phyloP scores from a whole-genome alignment of 192 early-diverging fungal species.

The Podila verticillata region DNA sequence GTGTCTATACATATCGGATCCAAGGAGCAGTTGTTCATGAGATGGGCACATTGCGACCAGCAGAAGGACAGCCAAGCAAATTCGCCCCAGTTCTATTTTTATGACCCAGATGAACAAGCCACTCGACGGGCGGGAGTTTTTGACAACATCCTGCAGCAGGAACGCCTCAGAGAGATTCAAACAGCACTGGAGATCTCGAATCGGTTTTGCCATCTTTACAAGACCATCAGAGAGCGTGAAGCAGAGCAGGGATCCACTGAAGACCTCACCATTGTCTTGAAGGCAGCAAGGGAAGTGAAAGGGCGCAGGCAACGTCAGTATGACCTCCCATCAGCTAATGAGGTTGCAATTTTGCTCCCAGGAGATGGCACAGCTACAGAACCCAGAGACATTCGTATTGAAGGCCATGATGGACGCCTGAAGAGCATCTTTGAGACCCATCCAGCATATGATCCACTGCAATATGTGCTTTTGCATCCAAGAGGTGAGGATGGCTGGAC shows the following conservation, averaged over 20 bases:
- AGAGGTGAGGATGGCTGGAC: constrained; percentile 28
- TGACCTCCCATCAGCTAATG: constrained; percentile 8
- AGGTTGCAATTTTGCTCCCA: neutral
- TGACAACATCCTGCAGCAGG: neutral
- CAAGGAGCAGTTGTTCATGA: constrained; percentile 25
- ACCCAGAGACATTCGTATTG: constrained; percentile 22
- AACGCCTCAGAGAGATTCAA: neutral
- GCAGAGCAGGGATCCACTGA: neutral
- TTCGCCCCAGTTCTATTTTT: constrained; percentile 13
- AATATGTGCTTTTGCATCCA: constrained; percentile 25
- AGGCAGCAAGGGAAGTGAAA: constrained; percentile 4
- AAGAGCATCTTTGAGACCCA: constrained; percentile 11
- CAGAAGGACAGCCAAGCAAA: neutral
- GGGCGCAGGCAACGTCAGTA: constrained; percentile 13
- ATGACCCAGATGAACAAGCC: constrained; percentile 6
- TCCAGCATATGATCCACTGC: constrained; percentile 13
- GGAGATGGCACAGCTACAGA: constrained; percentile 5
- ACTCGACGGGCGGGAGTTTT: neutral
- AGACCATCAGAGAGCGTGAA: neutral
- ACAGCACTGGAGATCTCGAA: neutral
- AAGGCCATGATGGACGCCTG: constrained; percentile 6
- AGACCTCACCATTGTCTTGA: neutral
- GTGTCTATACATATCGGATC: constrained; percentile 19
- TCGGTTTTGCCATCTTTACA: neutral
- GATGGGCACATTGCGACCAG: constrained; percentile 9